Conservation (phyloP, 768 basidiomycete genomes). For the Pulveroboletus frians region DNA sequence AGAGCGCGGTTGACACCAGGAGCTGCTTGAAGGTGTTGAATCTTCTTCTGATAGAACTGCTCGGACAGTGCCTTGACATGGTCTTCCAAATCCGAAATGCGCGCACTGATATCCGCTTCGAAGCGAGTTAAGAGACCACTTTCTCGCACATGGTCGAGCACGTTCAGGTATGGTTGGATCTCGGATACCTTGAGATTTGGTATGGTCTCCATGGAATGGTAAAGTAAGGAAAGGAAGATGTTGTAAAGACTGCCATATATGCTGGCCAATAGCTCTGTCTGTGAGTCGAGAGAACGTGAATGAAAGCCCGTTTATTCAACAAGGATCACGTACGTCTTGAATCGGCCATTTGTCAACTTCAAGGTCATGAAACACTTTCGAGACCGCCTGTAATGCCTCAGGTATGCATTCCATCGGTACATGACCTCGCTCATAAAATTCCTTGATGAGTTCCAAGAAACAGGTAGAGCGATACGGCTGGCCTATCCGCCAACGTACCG, state of each 20-base stretch:
- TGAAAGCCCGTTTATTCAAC: not conserved
- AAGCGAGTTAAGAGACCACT: conserved; percentile 69
- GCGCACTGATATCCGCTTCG: conserved; percentile 65
- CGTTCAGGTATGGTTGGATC: conserved; percentile 54
- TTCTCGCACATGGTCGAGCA: conserved; percentile 68
- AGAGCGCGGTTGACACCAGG: conserved; percentile 80
- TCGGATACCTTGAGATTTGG: conserved; percentile 71
- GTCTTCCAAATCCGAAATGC: conserved; percentile 63
- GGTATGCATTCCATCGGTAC: conserved; percentile 94
- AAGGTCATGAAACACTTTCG: conserved; percentile 64
- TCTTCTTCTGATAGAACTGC: conserved; percentile 58
- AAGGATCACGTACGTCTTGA: conserved; percentile 62
- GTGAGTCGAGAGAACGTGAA: conserved; percentile 3
- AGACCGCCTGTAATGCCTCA: conserved; percentile 75
- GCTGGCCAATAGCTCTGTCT: conserved; percentile 66
- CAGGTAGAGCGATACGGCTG: conserved; percentile 71
- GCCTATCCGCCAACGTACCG: conserved; percentile 83
- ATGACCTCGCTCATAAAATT: conserved; percentile 82
- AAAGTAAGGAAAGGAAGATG: conserved; percentile 78
- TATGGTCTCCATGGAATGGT: conserved; percentile 75
- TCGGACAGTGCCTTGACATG: conserved; percentile 55
- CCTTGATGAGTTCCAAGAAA: conserved; percentile 81
- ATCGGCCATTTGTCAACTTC: conserved; percentile 73
- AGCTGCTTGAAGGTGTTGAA: conserved; percentile 56
- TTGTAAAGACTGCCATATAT: conserved; percentile 76